Percentiles rank a stretch among this genome's conserved stretches.
These are phyloP conservation scores for Xylariaceae sp. DNA, from an alignment of 2,329 filamentous ascomycete genomes.

Conservation along the genomic window DNA sequence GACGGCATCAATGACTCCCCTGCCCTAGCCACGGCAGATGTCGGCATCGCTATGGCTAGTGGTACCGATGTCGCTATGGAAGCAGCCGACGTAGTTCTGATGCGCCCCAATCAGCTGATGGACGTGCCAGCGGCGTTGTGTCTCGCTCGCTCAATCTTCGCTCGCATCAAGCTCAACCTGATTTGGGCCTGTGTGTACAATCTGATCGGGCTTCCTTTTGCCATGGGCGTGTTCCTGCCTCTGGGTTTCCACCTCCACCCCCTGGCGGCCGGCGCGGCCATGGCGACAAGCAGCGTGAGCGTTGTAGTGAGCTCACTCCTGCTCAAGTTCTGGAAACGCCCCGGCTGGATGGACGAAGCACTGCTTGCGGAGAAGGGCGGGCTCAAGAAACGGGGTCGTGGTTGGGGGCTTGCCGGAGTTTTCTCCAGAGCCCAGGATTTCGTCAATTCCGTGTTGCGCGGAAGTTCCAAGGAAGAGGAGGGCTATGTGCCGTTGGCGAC, in stretches of 20 bases:
- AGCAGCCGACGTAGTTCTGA: constrained; percentile 91
- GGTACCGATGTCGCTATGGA: constrained; percentile 98
- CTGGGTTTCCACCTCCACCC: constrained; percentile 84
- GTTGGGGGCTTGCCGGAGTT: constrained; percentile 37
- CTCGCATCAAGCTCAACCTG: constrained; percentile 88
- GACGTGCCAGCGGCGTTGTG: constrained; percentile 84
- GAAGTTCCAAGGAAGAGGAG: constrained; percentile 37
- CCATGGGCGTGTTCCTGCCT: constrained; percentile 93
- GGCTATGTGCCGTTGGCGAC: constrained; percentile 57
- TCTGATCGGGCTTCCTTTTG: constrained; percentile 82
- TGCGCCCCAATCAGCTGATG: constrained; percentile 86
- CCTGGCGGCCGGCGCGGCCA: constrained; percentile 90
- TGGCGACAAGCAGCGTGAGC: constrained; percentile 85
- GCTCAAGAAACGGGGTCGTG: constrained; percentile 37
- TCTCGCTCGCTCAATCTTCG: constrained; percentile 80
- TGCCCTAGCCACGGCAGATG: constrained; percentile 83
- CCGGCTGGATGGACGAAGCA: constrained; percentile 77
- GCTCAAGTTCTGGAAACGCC: constrained; percentile 80
- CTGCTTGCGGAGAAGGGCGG: constrained; percentile 54
- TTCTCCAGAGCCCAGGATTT: constrained; percentile 40
- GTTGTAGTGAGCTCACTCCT: constrained; percentile 81
- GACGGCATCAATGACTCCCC: constrained; percentile 99
- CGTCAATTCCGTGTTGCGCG: constrained; percentile 32
- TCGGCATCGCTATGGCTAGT: constrained; percentile 87
- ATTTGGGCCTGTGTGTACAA: constrained; percentile 94